A percentile compares a stretch with the other conserved stretches of the same genome.
Evolutionary conservation across 495 filamentous ascomycete genomes (phyloP).

Genomic region (Oleoguttula mirabilis): DNA sequence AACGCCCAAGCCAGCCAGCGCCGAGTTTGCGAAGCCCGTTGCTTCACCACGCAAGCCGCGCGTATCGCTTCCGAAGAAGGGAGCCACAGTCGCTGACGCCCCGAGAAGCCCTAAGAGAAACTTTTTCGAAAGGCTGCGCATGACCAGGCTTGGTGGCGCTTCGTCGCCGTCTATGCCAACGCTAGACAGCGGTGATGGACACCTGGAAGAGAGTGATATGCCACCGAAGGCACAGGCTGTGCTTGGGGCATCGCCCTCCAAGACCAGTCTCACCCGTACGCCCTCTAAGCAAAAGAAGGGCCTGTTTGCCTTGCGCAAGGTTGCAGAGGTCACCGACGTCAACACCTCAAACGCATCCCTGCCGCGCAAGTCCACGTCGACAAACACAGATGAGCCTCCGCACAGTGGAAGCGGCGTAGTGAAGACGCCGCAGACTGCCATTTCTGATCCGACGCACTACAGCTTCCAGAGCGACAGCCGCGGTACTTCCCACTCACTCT

Average conservation of each 20-base stretch:
- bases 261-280: slow-evolving; percentile 5
- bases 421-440: slow-evolving; percentile 15
- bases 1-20: slow-evolving; percentile 3
- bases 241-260: slow-evolving; percentile 15
- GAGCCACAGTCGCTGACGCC: not conserved
- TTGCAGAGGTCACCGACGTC: not conserved
- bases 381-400: not conserved
- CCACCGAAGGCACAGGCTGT: slow-evolving; percentile 22
- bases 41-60: no score
- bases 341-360: not conserved
- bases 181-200: slow-evolving; percentile 1
- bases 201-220: slow-evolving; percentile 4
- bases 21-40: no score
- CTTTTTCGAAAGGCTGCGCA: slow-evolving; percentile 25
- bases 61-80: slow-evolving; percentile 1
- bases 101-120: slow-evolving; percentile 29
- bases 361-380: not conserved
- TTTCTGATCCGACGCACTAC: slow-evolving; percentile 16
- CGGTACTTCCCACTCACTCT: slow-evolving; percentile 2
- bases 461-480: slow-evolving; percentile 2
- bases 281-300: slow-evolving; percentile 16
- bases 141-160: slow-evolving; percentile 11
- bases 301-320: slow-evolving; percentile 5
- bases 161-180: slow-evolving; percentile 5
- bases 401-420: slow-evolving; percentile 3